Percentiles rank a stretch among this genome's conserved stretches.
Conservation (phyloP, 192 early-diverging fungal genomes). For the Coemansia sp. region DNA sequence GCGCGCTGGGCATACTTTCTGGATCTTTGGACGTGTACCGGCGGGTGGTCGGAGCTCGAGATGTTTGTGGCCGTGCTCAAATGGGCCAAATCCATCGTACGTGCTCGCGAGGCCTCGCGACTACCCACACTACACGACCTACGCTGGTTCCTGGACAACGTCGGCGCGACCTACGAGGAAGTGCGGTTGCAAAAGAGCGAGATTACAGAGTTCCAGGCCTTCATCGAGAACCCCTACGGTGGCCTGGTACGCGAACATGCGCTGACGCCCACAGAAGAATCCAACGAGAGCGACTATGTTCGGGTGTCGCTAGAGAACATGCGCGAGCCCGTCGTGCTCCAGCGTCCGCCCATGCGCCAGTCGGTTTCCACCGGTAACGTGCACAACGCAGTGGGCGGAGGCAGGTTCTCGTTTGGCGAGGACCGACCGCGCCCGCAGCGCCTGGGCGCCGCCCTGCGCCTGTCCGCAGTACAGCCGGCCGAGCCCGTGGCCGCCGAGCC, state of each 20-base stretch:
- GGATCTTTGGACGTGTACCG: conserved; percentile 34
- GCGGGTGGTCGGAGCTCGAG: conserved; percentile 39
- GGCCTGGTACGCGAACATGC: conserved; percentile 31
- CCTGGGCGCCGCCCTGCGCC: conserved; percentile 19
- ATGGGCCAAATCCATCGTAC: conserved; percentile 37
- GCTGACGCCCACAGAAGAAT: conserved; percentile 18
- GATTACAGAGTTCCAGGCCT: conserved; percentile 41
- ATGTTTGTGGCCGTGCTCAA: conserved; percentile 37
- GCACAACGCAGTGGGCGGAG: neutral
- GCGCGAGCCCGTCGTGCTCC: neutral
- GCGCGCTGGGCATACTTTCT: conserved; percentile 44
- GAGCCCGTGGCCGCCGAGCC: neutral
- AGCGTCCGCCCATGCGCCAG: conserved; percentile 8
- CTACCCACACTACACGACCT: neutral
- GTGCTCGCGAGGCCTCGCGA: conserved; percentile 6
- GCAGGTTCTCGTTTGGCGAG: neutral
- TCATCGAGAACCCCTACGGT: conserved; percentile 30
- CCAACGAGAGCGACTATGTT: conserved; percentile 19
- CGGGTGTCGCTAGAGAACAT: conserved; percentile 32
- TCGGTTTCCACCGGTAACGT: conserved; percentile 5
- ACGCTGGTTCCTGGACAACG: conserved; percentile 16
- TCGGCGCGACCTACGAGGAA: conserved; percentile 23
- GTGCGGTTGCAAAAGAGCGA: conserved; percentile 29
- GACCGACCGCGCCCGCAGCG: neutral
- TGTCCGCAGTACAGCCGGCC: conserved; percentile 19